A percentile compares a stretch with the other conserved stretches of the same genome.
Conservation (phyloP, 495 filamentous ascomycete genomes). For the Xylaria cubensis region DNA sequence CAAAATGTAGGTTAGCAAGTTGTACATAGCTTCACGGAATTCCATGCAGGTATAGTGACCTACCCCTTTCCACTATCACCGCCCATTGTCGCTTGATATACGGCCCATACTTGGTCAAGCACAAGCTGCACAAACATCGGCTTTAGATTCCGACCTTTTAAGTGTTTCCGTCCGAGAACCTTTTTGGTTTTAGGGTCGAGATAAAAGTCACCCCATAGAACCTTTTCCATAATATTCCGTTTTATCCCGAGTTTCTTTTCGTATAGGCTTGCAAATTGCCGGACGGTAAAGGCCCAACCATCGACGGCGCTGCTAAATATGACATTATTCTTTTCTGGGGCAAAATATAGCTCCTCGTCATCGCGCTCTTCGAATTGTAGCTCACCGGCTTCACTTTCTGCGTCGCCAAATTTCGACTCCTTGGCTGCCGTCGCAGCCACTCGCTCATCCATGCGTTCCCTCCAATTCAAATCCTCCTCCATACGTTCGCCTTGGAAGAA, state of each 20-base stretch:
- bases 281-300: conserved; percentile 96
- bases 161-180: conserved; percentile 86
- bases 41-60: conserved; percentile 35
- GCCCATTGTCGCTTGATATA: conserved; percentile 88
- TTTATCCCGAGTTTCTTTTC: conserved; percentile 98
- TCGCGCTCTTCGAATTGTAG: conserved; percentile 87
- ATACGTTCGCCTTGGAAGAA: conserved; percentile 99
- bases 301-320: conserved; percentile 98
- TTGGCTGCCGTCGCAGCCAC: conserved; percentile 65
- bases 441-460: conserved; percentile 87
- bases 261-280: conserved; percentile 91
- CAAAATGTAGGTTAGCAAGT: conserved; percentile 28
- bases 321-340: conserved; percentile 97
- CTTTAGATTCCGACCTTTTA: conserved; percentile 89
- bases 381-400: conserved; percentile 60
- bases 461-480: conserved; percentile 98
- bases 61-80: conserved; percentile 83
- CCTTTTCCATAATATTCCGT: conserved; percentile 86
- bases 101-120: conserved; percentile 95
- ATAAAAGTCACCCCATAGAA: conserved; percentile 97
- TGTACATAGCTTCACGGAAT: conserved; percentile 12
- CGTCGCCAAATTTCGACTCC: conserved; percentile 53
- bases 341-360: conserved; percentile 98
- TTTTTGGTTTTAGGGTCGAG: conserved; percentile 96
- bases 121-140: conserved; percentile 99